These are phyloP conservation scores for Magnolia changhungtana DNA, from an alignment of 164 flowering plant species.

Conservation along the genomic window DNA sequence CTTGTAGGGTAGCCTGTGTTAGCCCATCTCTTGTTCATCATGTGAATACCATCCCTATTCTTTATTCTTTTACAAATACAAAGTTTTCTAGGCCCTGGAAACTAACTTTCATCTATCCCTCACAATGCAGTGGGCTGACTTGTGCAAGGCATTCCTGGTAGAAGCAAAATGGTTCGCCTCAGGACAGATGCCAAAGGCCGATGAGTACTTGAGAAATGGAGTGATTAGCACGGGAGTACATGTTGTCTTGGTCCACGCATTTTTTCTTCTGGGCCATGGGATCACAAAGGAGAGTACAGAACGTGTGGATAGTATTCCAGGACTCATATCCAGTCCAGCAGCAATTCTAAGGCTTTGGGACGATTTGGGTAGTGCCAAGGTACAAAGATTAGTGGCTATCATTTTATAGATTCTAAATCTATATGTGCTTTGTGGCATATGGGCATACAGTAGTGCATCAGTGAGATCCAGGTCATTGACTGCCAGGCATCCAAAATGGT, in stretches of 20 bases:
- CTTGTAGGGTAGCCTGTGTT: too few relatives aligned
- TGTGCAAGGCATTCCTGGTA: conserved; percentile 33
- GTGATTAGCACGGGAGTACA: conserved; percentile 44
- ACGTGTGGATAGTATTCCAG: conserved; percentile 19
- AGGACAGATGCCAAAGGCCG: conserved; percentile 24
- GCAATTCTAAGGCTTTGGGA: conserved; percentile 60
- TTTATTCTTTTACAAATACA: background rate
- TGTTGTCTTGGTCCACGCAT: conserved; percentile 36
- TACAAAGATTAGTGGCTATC: conserved; percentile 7
- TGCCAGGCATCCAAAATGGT: too few relatives aligned
- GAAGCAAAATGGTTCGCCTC: conserved; percentile 45
- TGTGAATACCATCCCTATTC: background rate
- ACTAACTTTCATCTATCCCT: background rate
- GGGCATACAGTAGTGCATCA: too few relatives aligned
- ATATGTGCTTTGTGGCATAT: too few relatives aligned
- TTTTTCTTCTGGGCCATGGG: conserved; percentile 45
- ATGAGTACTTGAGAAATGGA: conserved; percentile 43
- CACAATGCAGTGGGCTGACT: conserved; percentile 39
- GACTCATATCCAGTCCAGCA: conserved; percentile 28
- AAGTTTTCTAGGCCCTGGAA: background rate
- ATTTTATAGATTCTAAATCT: background rate
- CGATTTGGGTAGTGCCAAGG: conserved; percentile 60
- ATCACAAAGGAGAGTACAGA: conserved; percentile 11
- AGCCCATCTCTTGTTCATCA: too few relatives aligned
- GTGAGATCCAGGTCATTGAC: too few relatives aligned